Percentiles rank a stretch among this genome's conserved stretches.
Evolutionary conservation across 140 eudicot genomes (phyloP).

Genomic region (Cichorium intybus): DNA sequence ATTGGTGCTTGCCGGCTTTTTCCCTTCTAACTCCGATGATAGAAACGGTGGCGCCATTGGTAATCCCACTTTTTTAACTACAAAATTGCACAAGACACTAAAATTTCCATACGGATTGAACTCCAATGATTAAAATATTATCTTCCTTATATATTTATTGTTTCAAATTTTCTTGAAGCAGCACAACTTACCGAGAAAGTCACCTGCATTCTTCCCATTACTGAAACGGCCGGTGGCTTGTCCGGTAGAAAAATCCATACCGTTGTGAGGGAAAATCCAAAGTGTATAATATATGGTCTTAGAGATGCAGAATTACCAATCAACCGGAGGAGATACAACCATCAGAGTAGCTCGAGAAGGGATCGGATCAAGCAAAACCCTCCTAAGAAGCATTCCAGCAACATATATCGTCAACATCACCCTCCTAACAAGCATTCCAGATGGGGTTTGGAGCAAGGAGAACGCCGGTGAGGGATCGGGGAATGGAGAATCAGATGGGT

Average conservation of each 20-base stretch:
- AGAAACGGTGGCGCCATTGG: slow-evolving; percentile 58
- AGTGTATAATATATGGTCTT: too few species aligned
- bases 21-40: slow-evolving; percentile 16
- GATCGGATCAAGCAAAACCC: too few species aligned
- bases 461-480: too few species aligned
- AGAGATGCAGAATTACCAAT: too few species aligned
- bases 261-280: slow-evolving; percentile 69
- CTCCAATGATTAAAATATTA: background rate
- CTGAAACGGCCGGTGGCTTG: slow-evolving; percentile 68
- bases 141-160: background rate
- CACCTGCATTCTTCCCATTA: slow-evolving; percentile 79
- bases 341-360: too few species aligned
- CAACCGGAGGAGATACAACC: too few species aligned
- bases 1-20: background rate
- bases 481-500: too few species aligned
- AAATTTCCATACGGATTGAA: background rate
- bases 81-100: background rate
- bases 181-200: slow-evolving; percentile 55
- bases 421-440: too few species aligned
- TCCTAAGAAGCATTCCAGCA: too few species aligned
- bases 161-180: background rate
- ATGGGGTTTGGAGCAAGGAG: too few species aligned
- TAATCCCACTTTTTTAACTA: slow-evolving; percentile 71
- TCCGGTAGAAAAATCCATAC: slow-evolving; percentile 51
- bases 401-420: too few species aligned